These are phyloP conservation scores for Hypomyces rosellus DNA, from an alignment of 2,329 filamentous ascomycete species.

Conservation along the genomic window DNA sequence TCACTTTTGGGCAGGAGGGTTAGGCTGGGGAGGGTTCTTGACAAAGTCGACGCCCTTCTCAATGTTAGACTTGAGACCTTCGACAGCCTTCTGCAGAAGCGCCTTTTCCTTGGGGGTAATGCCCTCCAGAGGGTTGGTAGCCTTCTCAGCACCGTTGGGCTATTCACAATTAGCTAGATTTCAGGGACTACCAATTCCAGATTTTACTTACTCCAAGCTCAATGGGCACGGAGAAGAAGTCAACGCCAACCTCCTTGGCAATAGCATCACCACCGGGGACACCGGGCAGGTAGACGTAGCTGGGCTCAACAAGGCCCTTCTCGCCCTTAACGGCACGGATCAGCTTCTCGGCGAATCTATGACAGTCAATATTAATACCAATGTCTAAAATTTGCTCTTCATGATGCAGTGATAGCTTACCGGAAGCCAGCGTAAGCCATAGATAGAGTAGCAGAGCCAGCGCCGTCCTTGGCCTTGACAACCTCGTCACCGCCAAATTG, in stretches of 20 bases:
- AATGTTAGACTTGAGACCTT: slow-evolving; percentile 87
- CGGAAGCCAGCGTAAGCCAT: slow-evolving; percentile 96
- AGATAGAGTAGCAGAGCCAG: slow-evolving; percentile 83
- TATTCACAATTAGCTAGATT: slow-evolving; percentile 34
- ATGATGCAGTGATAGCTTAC: slow-evolving; percentile 38
- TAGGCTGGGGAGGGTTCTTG: slow-evolving; percentile 62
- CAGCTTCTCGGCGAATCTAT: slow-evolving; percentile 86
- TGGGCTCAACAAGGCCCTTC: slow-evolving; percentile 89
- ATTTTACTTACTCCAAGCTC: slow-evolving; percentile 77
- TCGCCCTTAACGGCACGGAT: slow-evolving; percentile 83
- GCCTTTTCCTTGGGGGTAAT: slow-evolving; percentile 85
- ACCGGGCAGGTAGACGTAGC: slow-evolving; percentile 91
- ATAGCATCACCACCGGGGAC: slow-evolving; percentile 82
- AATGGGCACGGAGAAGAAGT: slow-evolving; percentile 95
- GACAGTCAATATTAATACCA: background rate
- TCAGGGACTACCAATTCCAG: background rate
- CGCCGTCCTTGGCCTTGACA: slow-evolving; percentile 88
- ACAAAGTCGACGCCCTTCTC: slow-evolving; percentile 87
- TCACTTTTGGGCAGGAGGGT: slow-evolving; percentile 60
- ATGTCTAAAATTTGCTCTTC: slow-evolving; percentile 8
- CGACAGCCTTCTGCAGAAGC: slow-evolving; percentile 68
- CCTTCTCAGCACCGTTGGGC: slow-evolving; percentile 82
- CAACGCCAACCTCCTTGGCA: slow-evolving; percentile 71
- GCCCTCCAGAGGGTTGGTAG: slow-evolving; percentile 67
- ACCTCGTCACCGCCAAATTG: slow-evolving; percentile 98